Evolutionary conservation across 441 rosid genomes (phyloP), one percentile per base, ranked within the genome.

Genomic region (Erysimum cheiri): DNA sequence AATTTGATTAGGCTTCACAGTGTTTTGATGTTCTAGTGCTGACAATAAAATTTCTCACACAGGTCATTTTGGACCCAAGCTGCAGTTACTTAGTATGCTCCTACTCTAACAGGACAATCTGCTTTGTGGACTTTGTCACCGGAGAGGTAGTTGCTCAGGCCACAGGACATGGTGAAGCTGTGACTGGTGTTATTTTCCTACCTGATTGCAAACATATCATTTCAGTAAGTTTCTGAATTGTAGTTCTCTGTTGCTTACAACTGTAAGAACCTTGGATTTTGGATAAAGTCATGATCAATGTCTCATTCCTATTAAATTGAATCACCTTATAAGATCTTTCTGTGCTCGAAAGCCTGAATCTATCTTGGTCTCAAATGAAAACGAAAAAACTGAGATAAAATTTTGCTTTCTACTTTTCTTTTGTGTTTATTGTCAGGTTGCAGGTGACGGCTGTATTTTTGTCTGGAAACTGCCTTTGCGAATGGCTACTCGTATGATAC

Each of bases 41-140:
- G 81, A 78, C 59, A 59, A 43, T 59, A 41, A 48, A 14, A 22
- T 61, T 28, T 76, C 8, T 32, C 79, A 70, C 57, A 48, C 81
- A 92, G 96, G 96, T 90, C 68, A 77, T 81, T 44, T 74, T 88
- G 80, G 96, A 92, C 66, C 98, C 98, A 13, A 89, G 98, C 60
- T 79, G 88, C 82, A 86, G 83, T 70, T 92, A 81, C 81, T 64
- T 92, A 76, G 86, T 80, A 40, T 88, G 96, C 73, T 86, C 91
- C 35, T 88, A 83, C 83, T 87, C 96, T 60, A 85, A 85, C 83
- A 92, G 81, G 75, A 83, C 87, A 67, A 82, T 92, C 71, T 87
- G 93, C 79, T 50, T 90, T 67, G 81, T 87, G 50, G 92, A 92
- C 77, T 83, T 83, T 29, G 60, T 66, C 48, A 90, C 75, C 0